Base-by-base conservation (phyloP, 192 early-diverging fungal species). In the Obelidium mucronatum region DNA sequence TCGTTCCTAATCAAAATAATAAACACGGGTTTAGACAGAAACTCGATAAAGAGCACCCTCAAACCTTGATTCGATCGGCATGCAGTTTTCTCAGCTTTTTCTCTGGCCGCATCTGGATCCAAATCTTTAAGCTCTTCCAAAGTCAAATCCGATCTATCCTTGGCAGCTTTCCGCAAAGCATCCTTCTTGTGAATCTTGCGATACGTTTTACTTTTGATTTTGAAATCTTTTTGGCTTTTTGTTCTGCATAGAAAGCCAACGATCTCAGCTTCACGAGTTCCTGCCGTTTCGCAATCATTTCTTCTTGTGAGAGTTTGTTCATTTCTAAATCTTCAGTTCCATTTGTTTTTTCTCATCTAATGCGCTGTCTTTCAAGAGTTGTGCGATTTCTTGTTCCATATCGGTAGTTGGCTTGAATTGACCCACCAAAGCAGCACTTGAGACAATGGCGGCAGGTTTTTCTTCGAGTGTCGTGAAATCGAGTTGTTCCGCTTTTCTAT, bases 201-300 rank as follows among this genome's bases (percentile, higher is more conserved):
- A 75, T 96, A 99, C 2, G 94, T 82, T 83, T 98, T 98, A 85
- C 94, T 95, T 86, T 99, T 99, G 81, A 99, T 99, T 84, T 99
- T 99, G 94, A 92, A 40, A 94, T 85, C 56, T 95, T 90, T 81
- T 95, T 97, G 59, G 91, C 90, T 71, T 96, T 96, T 42, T 91
- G 88, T 79, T 99, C 96, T 53, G 94, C 88, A 37, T 94, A 94
- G 85, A 97, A 97, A 91, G 96, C 90, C 54, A 98, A 83, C 42
- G 95, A 93, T 28, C 97, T 91, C 94, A 97, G 95, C 85, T 91
- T 88, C 26, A 91, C 92, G 40, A 97, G 85, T 62, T 99, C 94
- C 0, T 85, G 82, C 36, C 92, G 90, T 15, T 94, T 88, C 37
- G 78, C 85, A 6, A 60, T 39, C n/a, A 96, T 88, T 77, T 99